Evolutionary conservation across 2,329 filamentous ascomycete genomes (phyloP).

Genomic region (Emmonsia crescens): DNA sequence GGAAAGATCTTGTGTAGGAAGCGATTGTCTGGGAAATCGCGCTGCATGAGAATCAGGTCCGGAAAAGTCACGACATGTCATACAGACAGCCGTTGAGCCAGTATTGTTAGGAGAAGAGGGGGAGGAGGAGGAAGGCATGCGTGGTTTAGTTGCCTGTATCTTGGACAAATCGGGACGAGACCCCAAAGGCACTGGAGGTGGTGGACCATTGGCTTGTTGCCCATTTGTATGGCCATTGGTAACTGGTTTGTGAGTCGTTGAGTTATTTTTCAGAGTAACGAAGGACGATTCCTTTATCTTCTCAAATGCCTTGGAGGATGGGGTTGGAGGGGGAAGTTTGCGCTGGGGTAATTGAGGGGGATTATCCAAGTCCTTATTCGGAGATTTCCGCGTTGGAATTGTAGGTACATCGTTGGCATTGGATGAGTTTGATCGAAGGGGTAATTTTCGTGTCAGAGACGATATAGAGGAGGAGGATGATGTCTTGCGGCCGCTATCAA

Average conservation of each 20-base stretch:
- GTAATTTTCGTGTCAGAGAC: not conserved
- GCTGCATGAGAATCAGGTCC: conserved; percentile 67
- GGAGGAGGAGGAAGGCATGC: conserved; percentile 3
- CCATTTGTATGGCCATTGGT: conserved; percentile 13
- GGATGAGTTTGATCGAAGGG: not conserved
- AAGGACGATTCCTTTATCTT: conserved; percentile 38
- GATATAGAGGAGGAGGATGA: not conserved
- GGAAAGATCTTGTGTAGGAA: conserved; percentile 58
- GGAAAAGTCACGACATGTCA: conserved; percentile 81
- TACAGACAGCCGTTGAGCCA: conserved; percentile 39
- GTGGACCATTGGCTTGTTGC: conserved; percentile 16
- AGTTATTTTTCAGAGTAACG: conserved; percentile 17
- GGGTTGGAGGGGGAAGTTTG: conserved; percentile 25
- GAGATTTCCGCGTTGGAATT: not conserved
- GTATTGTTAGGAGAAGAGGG: too few species aligned
- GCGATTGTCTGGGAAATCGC: conserved; percentile 59
- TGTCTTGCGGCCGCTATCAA: not conserved
- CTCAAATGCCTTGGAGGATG: conserved; percentile 25
- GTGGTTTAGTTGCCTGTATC: conserved; percentile 43
- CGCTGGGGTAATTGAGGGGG: conserved; percentile 12
- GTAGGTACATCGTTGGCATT: not conserved
- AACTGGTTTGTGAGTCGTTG: conserved; percentile 9
- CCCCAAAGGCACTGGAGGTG: conserved; percentile 43
- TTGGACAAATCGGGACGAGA: conserved; percentile 50
- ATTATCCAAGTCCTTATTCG: not conserved